Evolutionary conservation across 2,329 filamentous ascomycete genomes (phyloP).

Genomic region (Beauveria medogensis): DNA sequence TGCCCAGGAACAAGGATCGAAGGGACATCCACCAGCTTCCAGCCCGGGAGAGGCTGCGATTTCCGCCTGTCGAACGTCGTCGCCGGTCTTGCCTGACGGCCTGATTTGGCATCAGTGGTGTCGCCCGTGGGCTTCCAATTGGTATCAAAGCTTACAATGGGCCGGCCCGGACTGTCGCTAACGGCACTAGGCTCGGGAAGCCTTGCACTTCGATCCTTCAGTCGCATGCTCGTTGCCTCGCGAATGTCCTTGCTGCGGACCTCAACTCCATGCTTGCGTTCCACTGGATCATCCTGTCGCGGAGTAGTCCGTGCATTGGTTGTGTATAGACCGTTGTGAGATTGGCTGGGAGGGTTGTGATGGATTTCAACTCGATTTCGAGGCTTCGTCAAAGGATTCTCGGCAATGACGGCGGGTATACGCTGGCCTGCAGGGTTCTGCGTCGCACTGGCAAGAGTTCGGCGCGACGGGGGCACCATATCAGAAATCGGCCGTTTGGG

Average conservation of each 20-base stretch:
- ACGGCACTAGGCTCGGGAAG: slow-evolving; percentile 84
- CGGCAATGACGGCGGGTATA: background rate
- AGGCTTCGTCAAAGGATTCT: slow-evolving; percentile 31
- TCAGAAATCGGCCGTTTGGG: slow-evolving; percentile 19
- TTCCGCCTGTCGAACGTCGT: slow-evolving; percentile 21
- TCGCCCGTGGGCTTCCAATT: slow-evolving; percentile 69
- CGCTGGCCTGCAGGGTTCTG: slow-evolving; percentile 18
- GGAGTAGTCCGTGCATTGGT: slow-evolving; percentile 44
- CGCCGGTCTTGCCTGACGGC: slow-evolving; percentile 24
- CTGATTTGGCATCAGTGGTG: slow-evolving; percentile 57
- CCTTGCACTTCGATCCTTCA: slow-evolving; percentile 79
- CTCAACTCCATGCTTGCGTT: slow-evolving; percentile 71
- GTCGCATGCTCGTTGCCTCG: slow-evolving; percentile 79
- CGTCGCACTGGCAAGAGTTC: slow-evolving; percentile 26
- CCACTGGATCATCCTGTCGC: slow-evolving; percentile 34
- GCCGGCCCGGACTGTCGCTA: slow-evolving; percentile 80
- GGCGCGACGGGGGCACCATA: slow-evolving; percentile 23
- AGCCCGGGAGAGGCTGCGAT: slow-evolving; percentile 22
- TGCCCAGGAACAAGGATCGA: slow-evolving; percentile 46
- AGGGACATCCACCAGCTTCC: slow-evolving; percentile 39
- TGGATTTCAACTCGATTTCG: slow-evolving; percentile 64
- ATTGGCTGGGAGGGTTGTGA: slow-evolving; percentile 74
- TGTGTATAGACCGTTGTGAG: slow-evolving; percentile 72
- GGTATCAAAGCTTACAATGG: slow-evolving; percentile 93
- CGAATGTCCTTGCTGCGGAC: slow-evolving; percentile 82